phyloP scores from a whole-genome alignment of 768 basidiomycete species.

The Serpula lacrymans region DNA sequence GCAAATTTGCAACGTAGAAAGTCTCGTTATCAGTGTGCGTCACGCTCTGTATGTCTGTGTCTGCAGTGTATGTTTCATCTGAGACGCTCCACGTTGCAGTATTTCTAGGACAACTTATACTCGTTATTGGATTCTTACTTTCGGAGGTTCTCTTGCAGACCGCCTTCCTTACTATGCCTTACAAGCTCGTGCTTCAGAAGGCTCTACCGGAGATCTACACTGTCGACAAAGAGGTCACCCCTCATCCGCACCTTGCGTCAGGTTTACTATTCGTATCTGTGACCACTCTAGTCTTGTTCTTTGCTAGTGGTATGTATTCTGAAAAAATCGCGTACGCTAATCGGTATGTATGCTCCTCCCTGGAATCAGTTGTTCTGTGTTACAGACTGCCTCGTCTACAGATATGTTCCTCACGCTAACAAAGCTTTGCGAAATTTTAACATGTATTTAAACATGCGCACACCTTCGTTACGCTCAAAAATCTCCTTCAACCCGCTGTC shows the following conservation, averaged over 20 bases:
- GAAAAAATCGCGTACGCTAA: conserved; percentile 97
- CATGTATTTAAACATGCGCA: conserved; percentile 94
- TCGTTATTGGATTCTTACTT: conserved; percentile 67
- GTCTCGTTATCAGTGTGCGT: conserved; percentile 76
- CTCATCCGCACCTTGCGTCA: conserved; percentile 74
- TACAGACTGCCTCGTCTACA: conserved; percentile 28
- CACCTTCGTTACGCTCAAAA: conserved; percentile 65
- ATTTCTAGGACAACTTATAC: conserved; percentile 66
- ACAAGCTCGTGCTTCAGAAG: conserved; percentile 45
- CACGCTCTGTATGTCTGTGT: conserved; percentile 10
- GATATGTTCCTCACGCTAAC: conserved; percentile 97
- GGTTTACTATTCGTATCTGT: conserved; percentile 84
- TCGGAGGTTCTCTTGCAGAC: conserved; percentile 72
- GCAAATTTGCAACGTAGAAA: conserved; percentile 77
- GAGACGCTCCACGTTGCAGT: conserved; percentile 42
- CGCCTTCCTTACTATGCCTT: conserved; percentile 64
- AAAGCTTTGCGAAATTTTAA: conserved; percentile 88
- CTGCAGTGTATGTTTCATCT: background rate
- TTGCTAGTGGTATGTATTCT: conserved; percentile 92
- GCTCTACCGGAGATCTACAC: conserved; percentile 51
- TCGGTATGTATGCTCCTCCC: conserved; percentile 53
- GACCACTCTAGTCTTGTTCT: conserved; percentile 90
- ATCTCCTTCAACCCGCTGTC: conserved; percentile 40
- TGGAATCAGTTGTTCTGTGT: conserved; percentile 13
- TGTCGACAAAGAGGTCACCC: conserved; percentile 34